Conservation (phyloP, 2,329 filamentous ascomycete genomes). For the Microcera coccophila region DNA sequence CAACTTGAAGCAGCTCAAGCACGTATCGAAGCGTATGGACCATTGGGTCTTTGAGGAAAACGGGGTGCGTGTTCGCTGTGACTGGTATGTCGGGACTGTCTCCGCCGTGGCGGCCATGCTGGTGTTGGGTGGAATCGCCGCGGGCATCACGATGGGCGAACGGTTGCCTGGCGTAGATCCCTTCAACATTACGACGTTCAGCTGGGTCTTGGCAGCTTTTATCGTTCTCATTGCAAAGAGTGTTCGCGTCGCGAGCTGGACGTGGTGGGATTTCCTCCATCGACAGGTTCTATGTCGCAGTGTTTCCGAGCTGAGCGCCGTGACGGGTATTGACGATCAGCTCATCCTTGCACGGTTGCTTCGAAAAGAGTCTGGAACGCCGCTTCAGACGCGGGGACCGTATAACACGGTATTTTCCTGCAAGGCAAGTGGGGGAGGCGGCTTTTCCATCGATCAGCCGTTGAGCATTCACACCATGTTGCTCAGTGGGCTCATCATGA, state of each 20-base stretch:
- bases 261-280: conserved; percentile 30
- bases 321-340: background rate
- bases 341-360: background rate
- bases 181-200: conserved; percentile 27
- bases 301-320: background rate
- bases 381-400: background rate
- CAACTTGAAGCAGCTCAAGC: too few species aligned
- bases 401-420: background rate
- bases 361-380: background rate
- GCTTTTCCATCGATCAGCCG: conserved; percentile 1
- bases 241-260: conserved; percentile 23
- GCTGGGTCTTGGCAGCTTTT: conserved; percentile 27
- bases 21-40: too few species aligned
- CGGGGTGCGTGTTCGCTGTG: background rate
- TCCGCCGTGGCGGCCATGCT: conserved; percentile 5
- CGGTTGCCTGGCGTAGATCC: conserved; percentile 30
- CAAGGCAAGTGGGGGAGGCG: background rate
- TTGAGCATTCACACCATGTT: conserved; percentile 1
- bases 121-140: conserved; percentile 21
- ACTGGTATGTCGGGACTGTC: background rate
- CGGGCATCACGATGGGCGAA: conserved; percentile 24
- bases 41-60: background rate
- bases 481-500: too few species aligned
- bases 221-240: conserved; percentile 25
- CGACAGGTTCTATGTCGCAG: conserved; percentile 21